Conservation (phyloP, 345 rosid species). For the Physaria fendleri region DNA sequence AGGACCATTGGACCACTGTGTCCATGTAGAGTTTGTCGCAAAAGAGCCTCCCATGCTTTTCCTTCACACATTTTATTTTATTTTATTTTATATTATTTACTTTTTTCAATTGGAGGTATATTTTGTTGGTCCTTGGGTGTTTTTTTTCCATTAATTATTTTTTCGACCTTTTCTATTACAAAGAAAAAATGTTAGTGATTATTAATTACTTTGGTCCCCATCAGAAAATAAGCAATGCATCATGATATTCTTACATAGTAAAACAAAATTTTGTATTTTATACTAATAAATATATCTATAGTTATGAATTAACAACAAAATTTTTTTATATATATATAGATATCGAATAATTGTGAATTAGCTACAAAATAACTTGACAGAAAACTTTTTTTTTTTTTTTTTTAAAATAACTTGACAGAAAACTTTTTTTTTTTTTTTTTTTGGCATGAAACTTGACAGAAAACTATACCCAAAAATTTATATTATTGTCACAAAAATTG, state of each 20-base stretch:
- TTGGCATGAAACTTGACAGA: too few species aligned
- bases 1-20: slow-evolving; percentile 27
- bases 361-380: too few species aligned
- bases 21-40: slow-evolving; percentile 27
- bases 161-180: neutral
- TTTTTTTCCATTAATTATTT: neutral
- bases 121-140: neutral
- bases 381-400: too few species aligned
- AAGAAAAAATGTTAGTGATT: slow-evolving; percentile 2
- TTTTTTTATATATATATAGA: too few species aligned
- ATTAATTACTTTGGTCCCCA: slow-evolving; percentile 14
- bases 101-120: slow-evolving; percentile 11
- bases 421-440: too few species aligned
- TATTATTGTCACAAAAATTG: too few species aligned
- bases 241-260: too few species aligned
- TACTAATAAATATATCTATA: too few species aligned
- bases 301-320: too few species aligned
- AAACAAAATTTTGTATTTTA: slow-evolving; percentile 14
- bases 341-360: too few species aligned
- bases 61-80: slow-evolving; percentile 4
- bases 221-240: slow-evolving; percentile 14
- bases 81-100: neutral
- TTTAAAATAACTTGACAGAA: too few species aligned
- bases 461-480: too few species aligned
- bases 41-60: slow-evolving; percentile 25